Percentiles rank a stretch among this genome's conserved stretches.
Evolutionary conservation across 345 rosid genomes (phyloP).

Genomic region (Streptanthus diversifolius): DNA sequence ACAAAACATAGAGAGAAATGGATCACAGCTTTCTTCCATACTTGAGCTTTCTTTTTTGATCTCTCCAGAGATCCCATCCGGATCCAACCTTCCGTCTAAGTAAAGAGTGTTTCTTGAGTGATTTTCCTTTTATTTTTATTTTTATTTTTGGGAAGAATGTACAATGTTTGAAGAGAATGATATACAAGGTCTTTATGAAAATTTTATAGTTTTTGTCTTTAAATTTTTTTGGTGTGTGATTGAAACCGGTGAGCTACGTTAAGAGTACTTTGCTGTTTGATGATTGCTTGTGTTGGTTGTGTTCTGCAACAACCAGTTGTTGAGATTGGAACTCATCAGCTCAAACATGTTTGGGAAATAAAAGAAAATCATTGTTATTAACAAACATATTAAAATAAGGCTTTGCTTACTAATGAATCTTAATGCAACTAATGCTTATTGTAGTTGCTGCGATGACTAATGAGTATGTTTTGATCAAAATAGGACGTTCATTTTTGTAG

Average conservation of each 20-base stretch:
- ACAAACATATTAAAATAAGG: neutral
- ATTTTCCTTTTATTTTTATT: neutral
- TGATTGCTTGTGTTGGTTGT: constrained; percentile 35
- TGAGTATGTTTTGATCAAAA: neutral
- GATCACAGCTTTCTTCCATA: constrained; percentile 81
- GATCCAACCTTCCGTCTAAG: neutral
- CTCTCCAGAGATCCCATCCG: constrained; percentile 58
- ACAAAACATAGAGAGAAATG: constrained; percentile 80
- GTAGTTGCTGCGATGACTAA: neutral
- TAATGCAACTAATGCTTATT: neutral
- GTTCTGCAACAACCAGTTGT: constrained; percentile 35
- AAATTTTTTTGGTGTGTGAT: constrained; percentile 33
- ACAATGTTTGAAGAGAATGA: constrained; percentile 9
- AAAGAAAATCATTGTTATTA: neutral
- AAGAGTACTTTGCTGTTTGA: constrained; percentile 5
- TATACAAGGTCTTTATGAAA: constrained; percentile 14
- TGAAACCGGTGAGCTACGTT: constrained; percentile 28
- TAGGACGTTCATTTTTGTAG: neutral
- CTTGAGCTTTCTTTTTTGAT: constrained; percentile 72
- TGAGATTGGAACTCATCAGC: constrained; percentile 35
- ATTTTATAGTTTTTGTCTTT: constrained; percentile 9
- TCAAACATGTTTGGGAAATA: constrained; percentile 9
- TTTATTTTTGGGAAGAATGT: neutral
- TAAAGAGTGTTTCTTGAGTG: neutral
- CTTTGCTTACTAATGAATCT: constrained; percentile 24